Percentiles rank a stretch among this genome's conserved stretches.
Conservation (phyloP, 176 grass and related monocot genomes). For the Carex kokanica region DNA sequence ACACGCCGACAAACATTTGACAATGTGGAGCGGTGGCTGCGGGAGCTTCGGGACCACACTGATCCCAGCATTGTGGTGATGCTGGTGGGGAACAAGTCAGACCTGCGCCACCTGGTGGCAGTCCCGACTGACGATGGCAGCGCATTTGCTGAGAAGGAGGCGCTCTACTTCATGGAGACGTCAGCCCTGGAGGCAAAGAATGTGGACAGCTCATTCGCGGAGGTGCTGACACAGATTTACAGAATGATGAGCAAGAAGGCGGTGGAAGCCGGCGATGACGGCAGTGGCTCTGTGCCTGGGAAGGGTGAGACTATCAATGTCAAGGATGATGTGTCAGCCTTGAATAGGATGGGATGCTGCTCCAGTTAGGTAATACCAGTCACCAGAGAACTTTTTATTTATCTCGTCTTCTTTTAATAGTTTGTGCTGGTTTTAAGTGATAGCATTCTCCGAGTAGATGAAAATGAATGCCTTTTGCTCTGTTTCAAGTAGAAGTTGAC, state of each 20-base stretch:
- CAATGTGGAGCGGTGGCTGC: constrained; percentile 50
- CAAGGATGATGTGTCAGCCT: constrained; percentile 46
- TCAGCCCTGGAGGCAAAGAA: constrained; percentile 53
- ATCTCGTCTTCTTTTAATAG: constrained; percentile 22
- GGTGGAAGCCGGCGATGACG: constrained; percentile 43
- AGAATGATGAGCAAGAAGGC: constrained; percentile 43
- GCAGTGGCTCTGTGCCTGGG: neutral
- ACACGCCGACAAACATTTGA: constrained; percentile 54
- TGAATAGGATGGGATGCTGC: constrained; percentile 57
- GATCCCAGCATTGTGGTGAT: constrained; percentile 44
- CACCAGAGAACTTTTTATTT: neutral
- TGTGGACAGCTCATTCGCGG: constrained; percentile 46
- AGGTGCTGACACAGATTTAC: constrained; percentile 59
- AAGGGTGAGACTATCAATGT: constrained; percentile 63
- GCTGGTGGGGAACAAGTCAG: constrained; percentile 61
- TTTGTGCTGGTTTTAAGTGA: constrained; percentile 24
- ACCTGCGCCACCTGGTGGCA: constrained; percentile 47
- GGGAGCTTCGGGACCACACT: constrained; percentile 64
- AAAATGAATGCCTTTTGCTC: neutral
- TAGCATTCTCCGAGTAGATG: neutral
- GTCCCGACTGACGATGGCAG: constrained; percentile 54
- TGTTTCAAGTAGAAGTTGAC: neutral
- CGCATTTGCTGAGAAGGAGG: constrained; percentile 49
- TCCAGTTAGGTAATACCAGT: constrained; percentile 39
- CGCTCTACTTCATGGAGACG: constrained; percentile 55